Base-by-base conservation (phyloP, 2,329 filamentous ascomycete genomes). In the Lachnellula subtilissima region DNA sequence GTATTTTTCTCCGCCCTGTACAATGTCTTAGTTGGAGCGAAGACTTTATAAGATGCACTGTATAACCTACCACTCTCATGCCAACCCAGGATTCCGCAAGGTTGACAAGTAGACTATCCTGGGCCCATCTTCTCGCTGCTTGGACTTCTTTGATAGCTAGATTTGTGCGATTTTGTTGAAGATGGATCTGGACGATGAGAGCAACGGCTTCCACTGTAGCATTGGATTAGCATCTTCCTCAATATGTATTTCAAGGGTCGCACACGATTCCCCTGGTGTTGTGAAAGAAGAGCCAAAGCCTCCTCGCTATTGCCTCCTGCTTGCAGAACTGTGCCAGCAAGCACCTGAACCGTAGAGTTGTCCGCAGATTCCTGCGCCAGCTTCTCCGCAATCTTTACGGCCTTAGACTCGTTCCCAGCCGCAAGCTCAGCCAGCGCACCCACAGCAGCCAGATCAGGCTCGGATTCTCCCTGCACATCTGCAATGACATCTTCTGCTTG, bases 11-110 rank as follows among this genome's bases (percentile, higher is more conserved):
- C 92, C 92, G 69, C 93, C 93, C 88, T 96, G 59, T 23, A 22
- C 15, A 32, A 45, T 12, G 19, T 23, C n/a, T 45, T 45, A 45
- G 42, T 45, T 22, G 42, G 22, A 11, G 22, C 5, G 12, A 22
- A 15, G n/a, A 9, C 11, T 11, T 45, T 23, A 32, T 32, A 45
- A 4, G 17, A 19, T 53, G 9, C 14, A 12, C 12, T 3, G 15
- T 39, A 22, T 14, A 43, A 75, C 81, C 60, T 81, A 94, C 91
- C 73, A 93, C 78, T 72, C 94, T 82, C 73, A 97, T 74, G 28
- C 91, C 92, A 61, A 96, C 89, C 94, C 93, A 99, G 7, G 90
- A 90, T 75, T 99, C 94, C 7, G 92, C 92, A 63, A 99, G 75
- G 73, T 99, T 97, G 62, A 97, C 90, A 50, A 97, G 78, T 40